These are phyloP conservation scores for Closterium sp. DNA, from an alignment of 139 green algal genomes.

Conservation along the genomic window DNA sequence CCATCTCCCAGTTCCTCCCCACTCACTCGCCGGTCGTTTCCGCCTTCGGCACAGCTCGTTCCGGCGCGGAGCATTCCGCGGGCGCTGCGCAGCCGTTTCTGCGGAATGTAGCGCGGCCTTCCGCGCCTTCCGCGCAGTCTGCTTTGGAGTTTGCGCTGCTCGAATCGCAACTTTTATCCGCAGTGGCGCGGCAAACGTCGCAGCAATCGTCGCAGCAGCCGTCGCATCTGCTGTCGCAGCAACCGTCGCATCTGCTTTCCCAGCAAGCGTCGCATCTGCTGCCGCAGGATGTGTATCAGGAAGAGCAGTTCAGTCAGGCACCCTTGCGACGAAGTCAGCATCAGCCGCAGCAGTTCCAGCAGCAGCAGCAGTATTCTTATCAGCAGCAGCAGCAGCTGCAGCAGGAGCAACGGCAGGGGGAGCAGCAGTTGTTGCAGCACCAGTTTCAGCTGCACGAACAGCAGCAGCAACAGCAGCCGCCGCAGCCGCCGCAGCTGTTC, in stretches of 20 bases:
- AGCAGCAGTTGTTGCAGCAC: not conserved
- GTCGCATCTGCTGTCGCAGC: too few relatives aligned
- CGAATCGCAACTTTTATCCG: not conserved
- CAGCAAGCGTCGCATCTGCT: not conserved
- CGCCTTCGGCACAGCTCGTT: not conserved
- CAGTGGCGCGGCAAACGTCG: not conserved
- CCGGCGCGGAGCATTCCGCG: not conserved
- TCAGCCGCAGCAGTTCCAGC: not conserved
- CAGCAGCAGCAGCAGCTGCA: not conserved
- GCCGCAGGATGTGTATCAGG: not conserved
- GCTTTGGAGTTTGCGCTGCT: not conserved
- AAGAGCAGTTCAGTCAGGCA: not conserved
- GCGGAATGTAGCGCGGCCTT: not conserved
- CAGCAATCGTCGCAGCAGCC: not conserved
- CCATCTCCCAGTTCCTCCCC: not conserved
- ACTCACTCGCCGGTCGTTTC: not conserved
- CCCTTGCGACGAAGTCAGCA: not conserved
- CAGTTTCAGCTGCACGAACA: not conserved
- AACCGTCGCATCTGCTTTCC: too few relatives aligned
- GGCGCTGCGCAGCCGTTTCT: not conserved
- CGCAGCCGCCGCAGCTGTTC: not conserved
- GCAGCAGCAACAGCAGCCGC: not conserved
- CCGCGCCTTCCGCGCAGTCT: not conserved
- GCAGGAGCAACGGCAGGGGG: not conserved
- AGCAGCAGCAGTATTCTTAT: not conserved